phyloP scores from a whole-genome alignment of 805 yeast genomes.

The Clavispora asparagi region DNA sequence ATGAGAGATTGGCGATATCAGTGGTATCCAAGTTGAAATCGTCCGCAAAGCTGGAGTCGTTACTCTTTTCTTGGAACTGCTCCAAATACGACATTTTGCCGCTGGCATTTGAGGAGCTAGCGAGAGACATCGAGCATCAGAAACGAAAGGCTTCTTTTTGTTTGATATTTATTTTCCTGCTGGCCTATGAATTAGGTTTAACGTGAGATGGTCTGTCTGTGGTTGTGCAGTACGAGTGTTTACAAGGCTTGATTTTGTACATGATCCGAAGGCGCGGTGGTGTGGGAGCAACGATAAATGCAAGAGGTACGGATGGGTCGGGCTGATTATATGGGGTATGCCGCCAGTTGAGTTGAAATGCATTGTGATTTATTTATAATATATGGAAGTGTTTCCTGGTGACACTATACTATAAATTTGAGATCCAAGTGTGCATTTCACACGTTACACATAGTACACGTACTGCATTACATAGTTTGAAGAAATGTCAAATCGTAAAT shows the following conservation, averaged over 20 bases:
- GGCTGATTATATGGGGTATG: no score
- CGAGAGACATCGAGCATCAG: background rate
- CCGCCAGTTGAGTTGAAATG: no score
- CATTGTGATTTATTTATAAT: no score
- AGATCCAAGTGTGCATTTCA: no score
- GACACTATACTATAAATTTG: no score
- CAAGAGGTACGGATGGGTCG: background rate
- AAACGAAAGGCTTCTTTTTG: background rate
- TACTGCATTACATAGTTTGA: no score
- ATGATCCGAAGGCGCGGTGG: no score
- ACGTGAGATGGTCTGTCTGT: background rate
- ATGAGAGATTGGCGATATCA: conserved; percentile 27
- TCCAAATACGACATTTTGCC: conserved; percentile 7
- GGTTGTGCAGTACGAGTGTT: conserved; percentile 4
- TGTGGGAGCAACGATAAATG: no score
- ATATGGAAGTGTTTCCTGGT: no score
- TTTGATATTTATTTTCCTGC: background rate
- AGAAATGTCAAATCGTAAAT: background rate
- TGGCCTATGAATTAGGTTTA: background rate
- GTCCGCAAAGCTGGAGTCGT: conserved; percentile 16
- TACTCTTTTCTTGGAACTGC: conserved; percentile 10
- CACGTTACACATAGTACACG: no score
- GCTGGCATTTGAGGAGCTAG: background rate
- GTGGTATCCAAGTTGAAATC: conserved; percentile 23
- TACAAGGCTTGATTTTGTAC: background rate